Evolutionary conservation across 208 protist genomes (phyloP).

Genomic region (Trichomonas gallinae): DNA sequence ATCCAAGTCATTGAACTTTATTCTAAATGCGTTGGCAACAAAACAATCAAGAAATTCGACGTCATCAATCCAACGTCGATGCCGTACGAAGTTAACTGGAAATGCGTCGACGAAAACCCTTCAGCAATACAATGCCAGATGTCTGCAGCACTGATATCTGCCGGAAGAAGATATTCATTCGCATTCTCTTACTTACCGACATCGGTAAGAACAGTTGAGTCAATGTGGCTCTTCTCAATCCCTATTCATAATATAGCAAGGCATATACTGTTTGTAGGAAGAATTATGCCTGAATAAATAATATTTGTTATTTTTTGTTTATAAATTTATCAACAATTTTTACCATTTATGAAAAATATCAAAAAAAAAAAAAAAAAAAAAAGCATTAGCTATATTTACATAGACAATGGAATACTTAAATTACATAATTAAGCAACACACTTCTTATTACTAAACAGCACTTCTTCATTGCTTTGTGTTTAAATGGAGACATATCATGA

Average conservation of each 20-base stretch:
- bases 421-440: no score
- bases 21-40: not conserved
- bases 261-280: not conserved
- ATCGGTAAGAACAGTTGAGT: slow-evolving; percentile 4
- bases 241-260: not conserved
- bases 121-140: not conserved
- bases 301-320: not conserved
- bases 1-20: not conserved
- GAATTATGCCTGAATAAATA: slow-evolving; percentile 16
- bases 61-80: not conserved
- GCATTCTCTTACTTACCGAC: not conserved
- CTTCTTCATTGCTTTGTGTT: no score
- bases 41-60: slow-evolving; percentile 9
- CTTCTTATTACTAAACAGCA: no score
- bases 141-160: not conserved
- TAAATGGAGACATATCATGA: no score
- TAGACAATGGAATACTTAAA: no score
- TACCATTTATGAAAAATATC: not conserved
- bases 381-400: no score
- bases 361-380: not conserved
- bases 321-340: not conserved
- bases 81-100: not conserved
- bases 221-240: not conserved
- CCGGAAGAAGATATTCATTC: not conserved
- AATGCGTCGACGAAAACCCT: not conserved